These are phyloP conservation scores for Staphylotrichum longicolle DNA, from an alignment of 495 filamentous ascomycete species.

Conservation along the genomic window DNA sequence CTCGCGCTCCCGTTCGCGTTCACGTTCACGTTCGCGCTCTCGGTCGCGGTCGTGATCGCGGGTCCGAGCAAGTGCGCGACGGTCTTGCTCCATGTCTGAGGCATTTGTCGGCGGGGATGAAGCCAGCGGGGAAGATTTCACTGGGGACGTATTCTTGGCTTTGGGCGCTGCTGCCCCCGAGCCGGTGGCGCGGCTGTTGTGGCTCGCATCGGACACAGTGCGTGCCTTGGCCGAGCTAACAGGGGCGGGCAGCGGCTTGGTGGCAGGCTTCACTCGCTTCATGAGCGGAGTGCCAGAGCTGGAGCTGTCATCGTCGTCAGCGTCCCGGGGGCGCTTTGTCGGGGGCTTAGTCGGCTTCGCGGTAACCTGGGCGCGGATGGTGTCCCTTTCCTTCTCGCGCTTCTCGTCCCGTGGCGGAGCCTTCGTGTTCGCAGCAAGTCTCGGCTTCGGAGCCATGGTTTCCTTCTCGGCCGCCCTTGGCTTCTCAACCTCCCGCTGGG, in stretches of 20 bases:
- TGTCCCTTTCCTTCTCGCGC: conserved; percentile 31
- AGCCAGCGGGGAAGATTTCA: conserved; percentile 71
- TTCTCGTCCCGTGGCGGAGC: conserved; percentile 20
- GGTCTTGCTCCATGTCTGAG: conserved; percentile 56
- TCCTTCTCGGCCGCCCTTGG: conserved; percentile 29
- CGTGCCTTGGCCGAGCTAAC: conserved; percentile 36
- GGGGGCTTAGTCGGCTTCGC: conserved; percentile 33
- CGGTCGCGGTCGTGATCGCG: conserved; percentile 31
- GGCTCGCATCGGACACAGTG: conserved; percentile 46
- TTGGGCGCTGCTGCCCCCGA: conserved; percentile 35
- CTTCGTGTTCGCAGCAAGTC: conserved; percentile 18
- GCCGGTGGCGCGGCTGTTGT: conserved; percentile 38
- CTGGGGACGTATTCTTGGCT: conserved; percentile 56
- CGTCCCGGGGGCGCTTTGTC: conserved; percentile 38
- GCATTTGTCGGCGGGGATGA: conserved; percentile 75
- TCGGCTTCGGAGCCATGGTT: conserved; percentile 23
- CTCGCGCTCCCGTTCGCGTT: conserved; percentile 20
- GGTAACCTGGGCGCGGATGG: conserved; percentile 34
- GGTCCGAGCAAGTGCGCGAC: conserved; percentile 13
- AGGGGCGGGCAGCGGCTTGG: conserved; percentile 26
- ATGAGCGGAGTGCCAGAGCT: conserved; percentile 51
- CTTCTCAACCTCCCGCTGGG: conserved; percentile 36
- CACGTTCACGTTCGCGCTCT: background rate
- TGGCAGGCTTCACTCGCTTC: conserved; percentile 47
- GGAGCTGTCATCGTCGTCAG: conserved; percentile 52